Evolutionary conservation across 345 rosid species (phyloP), one percentile per base, ranked within the genome.

Genomic region (Carallia pectinifolia): DNA sequence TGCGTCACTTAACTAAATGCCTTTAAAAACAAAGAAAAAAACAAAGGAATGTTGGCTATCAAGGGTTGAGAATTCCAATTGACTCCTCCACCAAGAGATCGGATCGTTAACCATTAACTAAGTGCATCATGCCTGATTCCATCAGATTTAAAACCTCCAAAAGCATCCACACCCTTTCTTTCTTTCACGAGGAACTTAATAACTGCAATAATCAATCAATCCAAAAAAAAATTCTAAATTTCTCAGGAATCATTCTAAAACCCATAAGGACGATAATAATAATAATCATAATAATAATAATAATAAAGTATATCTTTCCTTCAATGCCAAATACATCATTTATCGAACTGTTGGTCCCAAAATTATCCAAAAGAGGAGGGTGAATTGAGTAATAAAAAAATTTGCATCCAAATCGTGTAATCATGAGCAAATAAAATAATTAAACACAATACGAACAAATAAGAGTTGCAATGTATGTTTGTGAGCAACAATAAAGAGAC

Each of bases 191-290:
- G 73, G 76, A 76, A 85, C 81, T 68, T 90, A 61, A 86, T 83
- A 64, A 89, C 77, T 27, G n/a, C 73, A 68, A 74, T 86, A 90
- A 67, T 90, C 97, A 54, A 70, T 69, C 68, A 80, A 68, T 19
- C 65, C 82, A n/a, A 89, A 91, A 55, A 73, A 76, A 84, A 94
- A 91, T 58, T 90, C 93, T 34, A 74, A 72, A 54, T 77, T 90
- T 68, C 73, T 75, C 72, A 88, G 0, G 4, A 33, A 48, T 53
- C 77, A 78, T 65, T 77, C 81, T 63, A 83, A 29, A 37, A 87
- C 85, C 80, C 53, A 85, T n/a, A 47, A 89, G 17, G 85, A 65
- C 30, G 87, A 85, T 10, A 81, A 79, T 12, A 94, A 53, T 40
- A 89, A 47, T 75, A 58, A 52, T 4, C 34, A 33, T 4, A 4